These are phyloP conservation scores for Calcarisporium arbuscula DNA, from an alignment of 2,329 filamentous ascomycete species.

Conservation along the genomic window DNA sequence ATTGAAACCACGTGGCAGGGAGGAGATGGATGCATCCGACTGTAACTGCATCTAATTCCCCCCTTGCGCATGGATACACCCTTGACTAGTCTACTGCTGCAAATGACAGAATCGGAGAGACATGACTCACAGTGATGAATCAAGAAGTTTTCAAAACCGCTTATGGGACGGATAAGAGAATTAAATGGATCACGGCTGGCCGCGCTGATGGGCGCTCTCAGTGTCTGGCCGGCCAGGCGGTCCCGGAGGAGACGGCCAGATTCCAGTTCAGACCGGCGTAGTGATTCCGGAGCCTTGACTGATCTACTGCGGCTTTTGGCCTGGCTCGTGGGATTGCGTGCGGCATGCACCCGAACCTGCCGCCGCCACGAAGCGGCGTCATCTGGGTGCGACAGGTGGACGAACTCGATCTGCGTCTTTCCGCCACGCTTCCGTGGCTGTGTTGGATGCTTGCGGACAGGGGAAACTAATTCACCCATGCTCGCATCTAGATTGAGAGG, in stretches of 20 bases:
- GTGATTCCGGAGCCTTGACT: neutral
- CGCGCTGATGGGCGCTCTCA: conserved; percentile 1
- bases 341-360: conserved; percentile 15
- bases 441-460: neutral
- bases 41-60: no score
- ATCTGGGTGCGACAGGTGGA: conserved; percentile 11
- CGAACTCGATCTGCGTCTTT: conserved; percentile 11
- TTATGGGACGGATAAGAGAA: conserved; percentile 3
- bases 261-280: neutral
- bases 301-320: conserved; percentile 5
- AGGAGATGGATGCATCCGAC: no score
- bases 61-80: no score
- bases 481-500: neutral
- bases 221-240: neutral
- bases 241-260: neutral
- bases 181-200: conserved; percentile 11
- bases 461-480: no score
- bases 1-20: no score
- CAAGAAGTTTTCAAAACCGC: conserved; percentile 8
- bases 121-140: conserved; percentile 12
- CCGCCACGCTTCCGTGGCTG: neutral
- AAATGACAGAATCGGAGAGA: neutral
- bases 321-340: conserved; percentile 6
- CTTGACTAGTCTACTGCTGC: neutral
- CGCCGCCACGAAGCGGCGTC: conserved; percentile 8